Evolutionary conservation across 2,329 filamentous ascomycete species (phyloP).

Genomic region (Monosporascus cannonballus): DNA sequence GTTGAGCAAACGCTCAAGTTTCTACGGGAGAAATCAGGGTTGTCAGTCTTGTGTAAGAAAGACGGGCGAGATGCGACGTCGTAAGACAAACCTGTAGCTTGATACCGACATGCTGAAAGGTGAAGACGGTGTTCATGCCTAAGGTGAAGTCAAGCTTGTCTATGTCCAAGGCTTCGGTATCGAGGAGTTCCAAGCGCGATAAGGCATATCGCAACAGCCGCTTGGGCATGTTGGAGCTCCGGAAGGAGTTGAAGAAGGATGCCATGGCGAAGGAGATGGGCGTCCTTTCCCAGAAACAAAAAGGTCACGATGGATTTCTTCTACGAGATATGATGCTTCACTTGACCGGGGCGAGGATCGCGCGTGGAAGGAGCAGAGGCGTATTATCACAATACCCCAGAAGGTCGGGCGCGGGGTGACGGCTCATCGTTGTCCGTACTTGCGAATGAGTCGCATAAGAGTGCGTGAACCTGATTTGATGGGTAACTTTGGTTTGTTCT

Average conservation of each 20-base stretch:
- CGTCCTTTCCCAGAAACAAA: no score
- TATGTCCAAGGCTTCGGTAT: conserved; percentile 78
- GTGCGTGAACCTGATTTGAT: neutral
- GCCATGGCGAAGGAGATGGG: conserved; percentile 48
- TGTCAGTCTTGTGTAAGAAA: conserved; percentile 13
- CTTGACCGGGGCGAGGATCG: conserved; percentile 18
- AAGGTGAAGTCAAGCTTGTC: conserved; percentile 79
- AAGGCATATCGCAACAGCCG: conserved; percentile 82
- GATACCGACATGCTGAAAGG: conserved; percentile 80
- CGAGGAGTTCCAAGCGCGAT: conserved; percentile 76
- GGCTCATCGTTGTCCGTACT: conserved; percentile 23
- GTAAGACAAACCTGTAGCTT: conserved; percentile 59
- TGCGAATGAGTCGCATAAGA: neutral
- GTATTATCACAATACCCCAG: conserved; percentile 23
- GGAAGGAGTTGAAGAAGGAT: conserved; percentile 61
- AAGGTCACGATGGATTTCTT: neutral
- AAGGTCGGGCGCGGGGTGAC: conserved; percentile 24
- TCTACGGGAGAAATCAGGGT: conserved; percentile 44
- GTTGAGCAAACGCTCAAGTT: conserved; percentile 68
- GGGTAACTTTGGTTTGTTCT: neutral
- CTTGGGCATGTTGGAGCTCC: conserved; percentile 75
- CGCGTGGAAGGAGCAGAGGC: conserved; percentile 16
- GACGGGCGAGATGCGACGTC: neutral
- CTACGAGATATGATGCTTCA: neutral
- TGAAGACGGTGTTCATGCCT: conserved; percentile 75